Evolutionary conservation across 768 basidiomycete species (phyloP), one percentile per base, ranked within the genome.

Genomic region (Kwoniella dendrophila): DNA sequence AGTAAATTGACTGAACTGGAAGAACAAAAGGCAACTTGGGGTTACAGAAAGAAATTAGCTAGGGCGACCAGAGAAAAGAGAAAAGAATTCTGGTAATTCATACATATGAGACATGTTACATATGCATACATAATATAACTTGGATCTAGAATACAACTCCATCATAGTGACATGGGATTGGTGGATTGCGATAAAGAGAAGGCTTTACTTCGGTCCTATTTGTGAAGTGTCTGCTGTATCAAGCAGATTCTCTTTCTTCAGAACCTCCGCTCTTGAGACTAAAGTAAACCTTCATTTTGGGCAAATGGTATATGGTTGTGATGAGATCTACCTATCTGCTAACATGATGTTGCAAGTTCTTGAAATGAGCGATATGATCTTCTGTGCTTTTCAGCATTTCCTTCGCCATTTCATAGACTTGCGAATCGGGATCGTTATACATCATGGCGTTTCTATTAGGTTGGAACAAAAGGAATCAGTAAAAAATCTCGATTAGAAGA

Each of bases 371-470:
- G 48, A 78, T 73, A 45, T 71, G 69, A 20, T 30, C 57, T 62
- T 80, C 78, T n/a, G 69, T 68, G 51, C 74, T 74, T 53, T 63
- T 64, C 59, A 88, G 79, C 74, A 93, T 92, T 82, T 93, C 90
- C 75, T 91, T 87, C 5, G 94, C 90, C 90, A 94, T 95, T 54
- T 82, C 83, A 65, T 88, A 86, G n/a, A 95, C 88, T 73, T 91
- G 90, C 16, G 88, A 89, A 3, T 86, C 86, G 0, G 90, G 89
- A 48, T 88, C 82, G 67, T 98, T 98, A 78, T 92, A 98, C 89
- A 97, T 92, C 86, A 95, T 88, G 4, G 95, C 90, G 77, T 98
- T 97, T 7, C 77, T 76, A 50, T 24, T 24, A 32, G 20, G 30
- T 1, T 32, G 47, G 59, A 43, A 63, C 52, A 32, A 48, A 8